A percentile compares a stretch with the other conserved stretches of the same genome.
Evolutionary conservation across 805 yeast species (phyloP).

Genomic region (Cyberlindnera amylophila): DNA sequence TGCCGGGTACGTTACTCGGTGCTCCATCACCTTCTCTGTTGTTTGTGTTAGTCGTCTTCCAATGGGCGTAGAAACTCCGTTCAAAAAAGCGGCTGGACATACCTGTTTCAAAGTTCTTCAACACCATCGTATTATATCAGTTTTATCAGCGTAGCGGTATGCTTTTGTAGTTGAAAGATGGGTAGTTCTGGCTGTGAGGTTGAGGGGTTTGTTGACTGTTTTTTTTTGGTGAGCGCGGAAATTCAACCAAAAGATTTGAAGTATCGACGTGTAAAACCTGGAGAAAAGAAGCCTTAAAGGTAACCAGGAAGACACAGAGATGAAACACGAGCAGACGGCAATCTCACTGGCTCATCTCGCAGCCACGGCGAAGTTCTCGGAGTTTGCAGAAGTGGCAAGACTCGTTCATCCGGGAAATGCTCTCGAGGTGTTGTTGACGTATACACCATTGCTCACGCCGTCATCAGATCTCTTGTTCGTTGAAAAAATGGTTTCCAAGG

Average conservation of each 20-base stretch:
- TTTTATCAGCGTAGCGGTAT: no score
- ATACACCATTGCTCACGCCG: constrained; percentile 12
- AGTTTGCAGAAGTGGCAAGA: constrained; percentile 2
- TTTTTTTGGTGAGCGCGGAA: no score
- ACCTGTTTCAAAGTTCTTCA: neutral
- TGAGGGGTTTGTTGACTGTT: no score
- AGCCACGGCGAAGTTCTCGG: neutral
- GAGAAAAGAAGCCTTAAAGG: no score
- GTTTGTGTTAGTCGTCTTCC: neutral
- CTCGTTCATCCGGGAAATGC: constrained; percentile 1
- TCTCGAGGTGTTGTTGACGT: constrained; percentile 7
- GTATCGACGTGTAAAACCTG: neutral
- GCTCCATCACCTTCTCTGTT: constrained; percentile 6
- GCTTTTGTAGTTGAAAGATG: no score
- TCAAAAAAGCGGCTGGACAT: neutral
- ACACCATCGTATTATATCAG: no score
- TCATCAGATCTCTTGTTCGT: constrained; percentile 9
- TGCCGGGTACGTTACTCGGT: constrained; percentile 2
- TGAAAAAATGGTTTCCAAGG: neutral
- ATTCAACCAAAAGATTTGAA: no score
- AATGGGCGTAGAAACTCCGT: neutral
- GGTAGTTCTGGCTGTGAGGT: no score
- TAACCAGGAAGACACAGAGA: no score
- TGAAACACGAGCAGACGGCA: constrained; percentile 5
- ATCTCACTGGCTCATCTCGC: constrained; percentile 7